Evolutionary conservation across 192 early-diverging fungal species (phyloP).

Genomic region (Coemansia sp.): DNA sequence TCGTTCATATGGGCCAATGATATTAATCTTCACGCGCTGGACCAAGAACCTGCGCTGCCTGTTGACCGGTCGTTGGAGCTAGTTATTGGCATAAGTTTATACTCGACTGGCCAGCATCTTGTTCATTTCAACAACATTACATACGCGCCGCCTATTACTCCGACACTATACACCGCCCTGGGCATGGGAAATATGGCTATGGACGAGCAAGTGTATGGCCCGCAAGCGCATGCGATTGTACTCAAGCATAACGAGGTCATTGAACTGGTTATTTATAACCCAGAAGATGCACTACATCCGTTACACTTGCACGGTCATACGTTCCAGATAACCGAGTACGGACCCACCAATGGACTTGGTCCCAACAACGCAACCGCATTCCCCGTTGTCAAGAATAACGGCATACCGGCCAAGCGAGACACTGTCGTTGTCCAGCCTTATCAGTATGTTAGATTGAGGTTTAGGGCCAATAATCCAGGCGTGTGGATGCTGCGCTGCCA

Average conservation of each 20-base stretch:
- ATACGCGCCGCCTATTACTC: constrained; percentile 61
- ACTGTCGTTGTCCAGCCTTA: constrained; percentile 57
- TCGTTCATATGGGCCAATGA: constrained; percentile 24
- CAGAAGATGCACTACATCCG: constrained; percentile 62
- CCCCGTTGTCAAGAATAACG: constrained; percentile 12
- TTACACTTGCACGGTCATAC: constrained; percentile 82
- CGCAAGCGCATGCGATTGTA: constrained; percentile 59
- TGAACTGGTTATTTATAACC: constrained; percentile 71
- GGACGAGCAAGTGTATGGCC: constrained; percentile 60
- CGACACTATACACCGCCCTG: constrained; percentile 64
- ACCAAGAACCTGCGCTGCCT: constrained; percentile 53
- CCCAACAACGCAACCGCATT: constrained; percentile 14
- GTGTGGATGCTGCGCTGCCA: constrained; percentile 86
- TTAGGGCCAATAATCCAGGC: constrained; percentile 77
- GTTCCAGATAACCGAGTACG: constrained; percentile 66
- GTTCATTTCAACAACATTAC: constrained; percentile 71
- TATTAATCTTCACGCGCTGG: constrained; percentile 50
- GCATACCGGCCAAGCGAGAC: constrained; percentile 56
- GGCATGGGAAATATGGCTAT: constrained; percentile 56
- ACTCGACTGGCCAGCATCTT: constrained; percentile 66
- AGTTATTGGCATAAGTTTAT: constrained; percentile 55
- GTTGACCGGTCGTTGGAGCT: constrained; percentile 47
- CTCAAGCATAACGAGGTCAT: constrained; percentile 61
- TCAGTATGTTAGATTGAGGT: constrained; percentile 64
- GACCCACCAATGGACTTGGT: constrained; percentile 52